A percentile compares a stretch with the other conserved stretches of the same genome.
These are phyloP conservation scores for Murraya koenigii DNA, from an alignment of 345 rosid species.

Conservation along the genomic window DNA sequence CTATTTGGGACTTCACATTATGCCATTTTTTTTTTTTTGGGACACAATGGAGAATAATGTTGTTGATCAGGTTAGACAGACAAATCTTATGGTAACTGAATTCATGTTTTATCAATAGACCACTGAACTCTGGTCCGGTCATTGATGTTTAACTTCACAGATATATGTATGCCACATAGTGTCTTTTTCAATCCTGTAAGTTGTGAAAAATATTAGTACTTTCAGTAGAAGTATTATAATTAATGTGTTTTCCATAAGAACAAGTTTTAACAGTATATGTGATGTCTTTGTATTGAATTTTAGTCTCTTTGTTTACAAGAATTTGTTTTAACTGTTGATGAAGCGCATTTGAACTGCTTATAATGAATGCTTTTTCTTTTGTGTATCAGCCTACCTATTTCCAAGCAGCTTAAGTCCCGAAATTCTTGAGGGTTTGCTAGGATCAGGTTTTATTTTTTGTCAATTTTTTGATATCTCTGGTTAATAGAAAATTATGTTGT, in stretches of 20 bases:
- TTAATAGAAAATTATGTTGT: slow-evolving; percentile 2
- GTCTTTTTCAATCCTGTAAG: not conserved
- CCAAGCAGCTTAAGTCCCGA: slow-evolving; percentile 92
- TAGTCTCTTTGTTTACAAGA: not conserved
- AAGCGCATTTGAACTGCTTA: not conserved
- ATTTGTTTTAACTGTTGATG: not conserved
- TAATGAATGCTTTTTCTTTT: slow-evolving; percentile 16
- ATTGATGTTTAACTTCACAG: too few relatives aligned
- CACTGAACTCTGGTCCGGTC: too few relatives aligned
- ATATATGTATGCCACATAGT: not conserved
- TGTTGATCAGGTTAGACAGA: not conserved
- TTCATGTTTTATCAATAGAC: too few relatives aligned
- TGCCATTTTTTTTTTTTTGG: too few relatives aligned
- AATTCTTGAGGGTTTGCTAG: slow-evolving; percentile 91
- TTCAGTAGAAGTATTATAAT: not conserved
- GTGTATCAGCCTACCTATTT: slow-evolving; percentile 77
- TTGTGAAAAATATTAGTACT: not conserved
- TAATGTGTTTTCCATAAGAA: not conserved
- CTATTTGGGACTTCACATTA: not conserved
- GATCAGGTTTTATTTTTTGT: slow-evolving; percentile 56
- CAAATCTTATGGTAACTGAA: not conserved
- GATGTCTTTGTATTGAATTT: not conserved
- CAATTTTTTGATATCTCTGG: not conserved
- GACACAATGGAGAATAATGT: not conserved
- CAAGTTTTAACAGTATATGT: not conserved